Base-by-base conservation (phyloP, 1,284 basidiomycete species). In the Macrocystidia cucumis region DNA sequence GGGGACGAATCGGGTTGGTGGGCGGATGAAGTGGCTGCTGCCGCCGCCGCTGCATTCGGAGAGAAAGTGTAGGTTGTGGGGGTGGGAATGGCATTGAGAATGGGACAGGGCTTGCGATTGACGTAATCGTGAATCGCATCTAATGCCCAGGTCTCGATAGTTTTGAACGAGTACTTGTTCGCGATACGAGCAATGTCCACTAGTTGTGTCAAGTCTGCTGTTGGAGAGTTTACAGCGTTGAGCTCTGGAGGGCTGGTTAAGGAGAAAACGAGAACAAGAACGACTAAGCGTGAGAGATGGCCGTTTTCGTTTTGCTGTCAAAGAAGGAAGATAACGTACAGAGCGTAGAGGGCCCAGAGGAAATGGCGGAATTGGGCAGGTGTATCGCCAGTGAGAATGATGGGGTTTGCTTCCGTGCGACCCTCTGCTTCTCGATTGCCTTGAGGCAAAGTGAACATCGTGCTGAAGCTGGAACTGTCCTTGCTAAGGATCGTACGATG, bases 161-260 rank as follows among this genome's bases (percentile, higher is more conserved):
- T 68, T 51, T 74, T 78, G 67, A 83, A 81, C 22, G 72, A 67
- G 46, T 82, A 82, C 55, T 83, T 82, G 58, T 72, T 74, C 17
- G 76, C 63, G 6, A 80, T 60, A 11, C 65, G 65, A 4, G 74
- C 73, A 39, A 83, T 72, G 47, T 78, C 70, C 42, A 78, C 72
- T 14, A 83, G 65, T 16, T 65, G 64, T 24, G 57, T 54, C 6
- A 82, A 62, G 39, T 77, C 62, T n/a, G 67, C 58, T 24, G 55
- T 54, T 20, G 63, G 55, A 9, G 66, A 63, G 17, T 65, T 67
- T 11, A 72, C 56, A 25, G 57, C 45, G 38, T 56, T 57, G 12
- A 81, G 56, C 42, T 82, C 78, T 12, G 67, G 69, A 3, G 80
- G 80, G 42, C 78, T 81, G 44, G 17, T 34, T 23, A 35, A 34